Conservation (phyloP, 176 grass and related monocot species). For the Musa schizocarpa region DNA sequence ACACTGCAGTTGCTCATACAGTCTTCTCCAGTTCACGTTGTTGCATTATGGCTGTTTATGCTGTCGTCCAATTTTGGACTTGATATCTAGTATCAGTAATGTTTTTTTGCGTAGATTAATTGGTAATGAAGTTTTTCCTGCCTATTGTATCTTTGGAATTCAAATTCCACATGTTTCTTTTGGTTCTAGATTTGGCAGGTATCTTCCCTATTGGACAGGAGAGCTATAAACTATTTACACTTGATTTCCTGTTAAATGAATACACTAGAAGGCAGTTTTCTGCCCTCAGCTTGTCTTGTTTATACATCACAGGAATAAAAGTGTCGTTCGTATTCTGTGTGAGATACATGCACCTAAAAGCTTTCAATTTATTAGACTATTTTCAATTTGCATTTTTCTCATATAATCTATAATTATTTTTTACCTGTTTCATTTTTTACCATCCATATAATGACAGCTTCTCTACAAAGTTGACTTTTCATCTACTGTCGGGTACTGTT, state of each 20-base stretch:
- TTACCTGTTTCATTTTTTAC: no score
- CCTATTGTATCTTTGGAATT: neutral
- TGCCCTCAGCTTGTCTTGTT: neutral
- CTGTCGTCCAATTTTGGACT: neutral
- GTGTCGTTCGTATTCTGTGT: neutral
- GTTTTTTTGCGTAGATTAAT: neutral
- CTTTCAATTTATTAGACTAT: no score
- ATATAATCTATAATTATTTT: no score
- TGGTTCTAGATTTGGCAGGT: no score
- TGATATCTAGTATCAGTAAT: neutral
- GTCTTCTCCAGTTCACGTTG: neutral
- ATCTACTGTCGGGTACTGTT: no score
- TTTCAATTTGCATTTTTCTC: no score
- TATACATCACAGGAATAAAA: neutral
- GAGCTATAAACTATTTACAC: neutral
- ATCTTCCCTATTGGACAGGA: no score
- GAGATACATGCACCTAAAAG: no score
- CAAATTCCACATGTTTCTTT: no score
- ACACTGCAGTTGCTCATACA: neutral
- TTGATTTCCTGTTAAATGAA: neutral
- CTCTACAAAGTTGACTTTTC: no score
- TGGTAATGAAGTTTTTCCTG: neutral
- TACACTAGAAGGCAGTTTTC: neutral
- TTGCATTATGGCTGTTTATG: neutral
- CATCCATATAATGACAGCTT: no score